Base-by-base conservation (phyloP, 208 protist genomes). In the Novymonas esmeraldas region DNA sequence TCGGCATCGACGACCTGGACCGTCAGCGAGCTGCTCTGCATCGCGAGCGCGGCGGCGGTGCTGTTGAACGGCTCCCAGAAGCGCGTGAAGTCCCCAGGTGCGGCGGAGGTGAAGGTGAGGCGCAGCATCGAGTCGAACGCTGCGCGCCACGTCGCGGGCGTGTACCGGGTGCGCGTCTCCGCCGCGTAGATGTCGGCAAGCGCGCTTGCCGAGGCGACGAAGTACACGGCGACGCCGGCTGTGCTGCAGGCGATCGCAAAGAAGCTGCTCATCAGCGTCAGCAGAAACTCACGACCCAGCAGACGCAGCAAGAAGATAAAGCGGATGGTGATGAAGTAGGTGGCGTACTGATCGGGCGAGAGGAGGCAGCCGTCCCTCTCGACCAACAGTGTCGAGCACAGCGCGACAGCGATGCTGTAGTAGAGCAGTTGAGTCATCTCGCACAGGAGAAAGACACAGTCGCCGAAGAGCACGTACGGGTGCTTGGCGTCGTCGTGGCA, bases 391-490 rank as follows among this genome's bases (percentile, higher is more conserved):
- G 80, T 79, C n/a, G 77, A 51, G 48, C 68, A 66, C 18, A 94
- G 50, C 6, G 80, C 76, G 10, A 89, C 22, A 13, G 74, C 73
- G 14, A 84, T 65, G 51, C 67, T 70, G 76, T 89, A 94, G 64
- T 89, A 94, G 11, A 94, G 44, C 6, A 89, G 63, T 64, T 91
- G 78, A 33, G 84, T 55, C 29, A 84, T 56, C 66, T 89, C 87
- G 6, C 72, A 71, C 26, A 85, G n/a, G 1, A 94, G 70, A 44
- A 94, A 69, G 11, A 82, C 45, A 7, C 77, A 78, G 56, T 94
- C 86, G n/a, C 77, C 85, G n/a, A 79, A 24, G 14, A 83, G 51
- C 2, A 88, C 61, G 34, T 67, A 68, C 33, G 50, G 63, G 34
- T 74, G 66, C 18, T 66, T 70, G 16, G 59, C 61, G 57, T 76